Conservation (phyloP, 2,329 filamentous ascomycete species). For the Thielaviopsis euricoi region DNA sequence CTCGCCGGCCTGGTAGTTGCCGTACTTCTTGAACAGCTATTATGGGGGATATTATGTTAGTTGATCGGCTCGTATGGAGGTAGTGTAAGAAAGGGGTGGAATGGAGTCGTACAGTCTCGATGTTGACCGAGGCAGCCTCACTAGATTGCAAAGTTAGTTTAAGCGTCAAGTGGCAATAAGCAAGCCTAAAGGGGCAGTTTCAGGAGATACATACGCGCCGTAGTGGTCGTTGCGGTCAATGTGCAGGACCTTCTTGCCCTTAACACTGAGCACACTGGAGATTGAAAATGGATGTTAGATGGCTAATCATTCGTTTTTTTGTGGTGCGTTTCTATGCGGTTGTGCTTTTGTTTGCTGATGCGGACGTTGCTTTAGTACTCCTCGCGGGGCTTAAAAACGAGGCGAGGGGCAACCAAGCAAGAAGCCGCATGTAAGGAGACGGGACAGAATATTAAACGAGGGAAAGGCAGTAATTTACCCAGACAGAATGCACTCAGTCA, state of each 20-base stretch:
- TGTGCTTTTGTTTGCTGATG: not conserved
- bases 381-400: not conserved
- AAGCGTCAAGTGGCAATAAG: slow-evolving; percentile 16
- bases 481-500: slow-evolving; percentile 98
- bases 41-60: not conserved
- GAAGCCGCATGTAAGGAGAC: not conserved
- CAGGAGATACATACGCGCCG: slow-evolving; percentile 55
- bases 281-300: slow-evolving; percentile 1
- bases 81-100: slow-evolving; percentile 1
- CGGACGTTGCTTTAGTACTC: not conserved
- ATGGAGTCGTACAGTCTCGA: slow-evolving; percentile 56
- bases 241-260: slow-evolving; percentile 97
- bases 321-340: not conserved
- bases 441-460: not conserved
- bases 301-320: not conserved
- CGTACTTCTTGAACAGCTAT: slow-evolving; percentile 93
- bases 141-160: slow-evolving; percentile 21
- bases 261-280: slow-evolving; percentile 78
- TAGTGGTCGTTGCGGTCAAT: slow-evolving; percentile 98
- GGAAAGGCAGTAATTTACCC: slow-evolving; percentile 42
- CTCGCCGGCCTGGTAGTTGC: slow-evolving; percentile 60
- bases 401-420: not conserved
- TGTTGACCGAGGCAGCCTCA: slow-evolving; percentile 91
- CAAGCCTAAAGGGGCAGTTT: slow-evolving; percentile 8
- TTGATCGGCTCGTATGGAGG: not conserved